Conservation (phyloP, 176 grass and related monocot species). For the Carex kokanica region DNA sequence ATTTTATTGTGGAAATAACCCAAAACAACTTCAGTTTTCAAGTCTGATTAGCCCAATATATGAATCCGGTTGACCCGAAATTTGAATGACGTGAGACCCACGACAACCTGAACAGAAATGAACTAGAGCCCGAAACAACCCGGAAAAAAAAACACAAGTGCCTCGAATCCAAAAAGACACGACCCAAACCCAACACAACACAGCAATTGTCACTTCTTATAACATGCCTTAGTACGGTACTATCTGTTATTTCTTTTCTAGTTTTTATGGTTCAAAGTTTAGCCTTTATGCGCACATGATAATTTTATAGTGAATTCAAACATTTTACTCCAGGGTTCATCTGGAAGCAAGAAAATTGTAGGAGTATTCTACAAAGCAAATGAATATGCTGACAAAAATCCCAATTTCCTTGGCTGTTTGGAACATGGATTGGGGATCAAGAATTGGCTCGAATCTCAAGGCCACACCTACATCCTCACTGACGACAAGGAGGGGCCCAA, state of each 20-base stretch:
- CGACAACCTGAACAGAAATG: not conserved
- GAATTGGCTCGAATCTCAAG: constrained; percentile 77
- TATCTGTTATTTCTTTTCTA: not conserved
- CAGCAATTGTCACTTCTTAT: not conserved
- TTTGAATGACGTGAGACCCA: not conserved
- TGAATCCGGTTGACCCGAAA: not conserved
- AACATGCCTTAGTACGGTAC: not conserved
- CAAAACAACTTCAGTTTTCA: not conserved
- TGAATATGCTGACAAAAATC: constrained; percentile 72
- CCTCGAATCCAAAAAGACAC: not conserved
- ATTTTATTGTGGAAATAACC: not conserved
- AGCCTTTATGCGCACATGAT: not conserved
- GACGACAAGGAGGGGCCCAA: constrained; percentile 90
- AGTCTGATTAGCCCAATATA: not conserved
- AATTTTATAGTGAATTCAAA: not conserved
- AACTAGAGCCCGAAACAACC: not conserved
- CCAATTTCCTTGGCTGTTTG: constrained; percentile 80
- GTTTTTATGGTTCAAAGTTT: not conserved
- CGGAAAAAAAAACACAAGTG: not conserved
- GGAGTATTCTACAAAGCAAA: constrained; percentile 94
- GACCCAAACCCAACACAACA: not conserved
- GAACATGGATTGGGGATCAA: constrained; percentile 74
- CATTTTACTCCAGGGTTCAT: constrained; percentile 45
- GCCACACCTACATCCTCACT: constrained; percentile 84
- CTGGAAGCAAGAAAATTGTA: constrained; percentile 93